Evolutionary conservation across 208 protist species (phyloP).

Genomic region (Leishmania braziliensis): DNA sequence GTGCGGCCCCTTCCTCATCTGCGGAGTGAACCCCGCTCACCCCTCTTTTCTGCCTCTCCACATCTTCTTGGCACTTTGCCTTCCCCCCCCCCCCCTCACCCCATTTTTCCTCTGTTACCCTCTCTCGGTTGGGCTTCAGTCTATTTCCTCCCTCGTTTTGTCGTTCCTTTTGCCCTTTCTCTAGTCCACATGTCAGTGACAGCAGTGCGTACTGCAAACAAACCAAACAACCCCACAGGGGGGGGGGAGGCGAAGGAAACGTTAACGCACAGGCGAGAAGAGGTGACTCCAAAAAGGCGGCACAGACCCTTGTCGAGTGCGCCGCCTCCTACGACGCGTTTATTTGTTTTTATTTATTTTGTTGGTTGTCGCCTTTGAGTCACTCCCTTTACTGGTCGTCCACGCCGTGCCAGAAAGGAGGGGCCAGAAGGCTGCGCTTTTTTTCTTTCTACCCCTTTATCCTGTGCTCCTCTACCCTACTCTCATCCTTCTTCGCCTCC

Average conservation of each 20-base stretch:
- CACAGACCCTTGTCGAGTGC: too few species aligned
- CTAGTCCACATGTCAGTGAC: too few species aligned
- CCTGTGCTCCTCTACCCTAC: not conserved
- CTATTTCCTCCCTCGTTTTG: not conserved
- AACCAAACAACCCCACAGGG: too few species aligned
- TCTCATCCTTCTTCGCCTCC: constrained; percentile 1
- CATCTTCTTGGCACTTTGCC: not conserved
- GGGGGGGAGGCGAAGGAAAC: too few species aligned
- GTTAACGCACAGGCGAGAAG: too few species aligned
- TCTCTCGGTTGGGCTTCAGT: not conserved
- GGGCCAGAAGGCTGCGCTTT: not conserved
- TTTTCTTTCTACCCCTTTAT: not conserved
- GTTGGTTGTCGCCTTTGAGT: too few species aligned
- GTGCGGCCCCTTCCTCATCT: not conserved
- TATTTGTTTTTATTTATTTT: not conserved
- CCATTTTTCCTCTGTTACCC: not conserved
- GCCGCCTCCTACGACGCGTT: not conserved
- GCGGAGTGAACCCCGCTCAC: not conserved
- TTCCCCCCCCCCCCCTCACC: not conserved
- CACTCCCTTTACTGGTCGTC: not conserved
- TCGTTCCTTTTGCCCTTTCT: too few species aligned
- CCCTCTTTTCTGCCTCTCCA: not conserved
- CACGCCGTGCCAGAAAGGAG: not conserved
- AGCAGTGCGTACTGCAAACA: too few species aligned
- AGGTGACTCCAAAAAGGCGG: too few species aligned